Base-by-base conservation (phyloP, 2,329 filamentous ascomycete species). In the Cadophora sp. region DNA sequence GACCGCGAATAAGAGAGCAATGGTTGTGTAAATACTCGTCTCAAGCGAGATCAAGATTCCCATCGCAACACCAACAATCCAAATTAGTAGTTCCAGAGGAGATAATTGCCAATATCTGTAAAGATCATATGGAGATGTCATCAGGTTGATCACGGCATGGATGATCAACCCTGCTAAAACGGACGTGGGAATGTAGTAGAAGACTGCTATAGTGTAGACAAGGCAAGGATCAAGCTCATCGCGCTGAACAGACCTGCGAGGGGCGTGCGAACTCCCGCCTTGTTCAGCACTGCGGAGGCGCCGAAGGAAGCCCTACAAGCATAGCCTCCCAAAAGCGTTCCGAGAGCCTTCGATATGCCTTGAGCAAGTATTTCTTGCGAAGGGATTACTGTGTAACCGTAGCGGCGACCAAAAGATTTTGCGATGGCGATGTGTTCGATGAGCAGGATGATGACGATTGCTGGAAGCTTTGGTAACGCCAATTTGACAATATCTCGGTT, bases 351-450 rank as follows among this genome's bases (percentile, higher is more conserved):
- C 26, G 64, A 40, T 26, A 50, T 40, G 19, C 64, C 64, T 37
- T 61, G 64, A 1, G 64, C 64, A 50, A 66, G 55, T 22, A 66
- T 66, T 29, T 66, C 64, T 27, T 66, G 64, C 7, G 64, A 66
- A 26, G 64, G 64, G 26, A 59, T 61, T 4, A 66, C 27, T 24
- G 55, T 61, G 37, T 66, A 66, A 6, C 55, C 43, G 43, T 48
- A 66, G 27, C 26, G 34, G 11, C 64, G 22, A 16, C 56, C 64
- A 50, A 61, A 61, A 3, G 64, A 60, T 43, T 66, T 66, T 1
- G 64, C 64, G 26, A 66, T 66, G 31, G 64, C 64, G 24, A 62
- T 62, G 56, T 62, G 64, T 27, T 66, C 64, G 40, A 66, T 66
- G 40, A 66, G 31, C 4, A 66, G 24, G 24, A 66, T 66, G n/a